Evolutionary conservation across 306 rosid species (phyloP).

Genomic region (Dalbergia oliveri): DNA sequence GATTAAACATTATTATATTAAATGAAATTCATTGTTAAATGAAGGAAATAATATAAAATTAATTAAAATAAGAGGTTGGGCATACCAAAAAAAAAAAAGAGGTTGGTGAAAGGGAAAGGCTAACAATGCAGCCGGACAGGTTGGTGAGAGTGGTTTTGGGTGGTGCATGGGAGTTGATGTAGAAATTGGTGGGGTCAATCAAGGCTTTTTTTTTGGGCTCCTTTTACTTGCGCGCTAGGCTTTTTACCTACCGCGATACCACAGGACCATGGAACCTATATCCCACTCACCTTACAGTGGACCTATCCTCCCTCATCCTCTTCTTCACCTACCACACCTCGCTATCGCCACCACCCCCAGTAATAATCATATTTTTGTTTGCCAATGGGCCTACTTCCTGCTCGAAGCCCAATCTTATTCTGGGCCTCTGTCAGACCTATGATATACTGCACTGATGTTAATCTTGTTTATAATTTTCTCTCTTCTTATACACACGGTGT

Average conservation of each 20-base stretch:
- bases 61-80: too few species aligned
- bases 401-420: not conserved
- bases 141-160: slow-evolving; percentile 38
- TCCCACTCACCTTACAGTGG: not conserved
- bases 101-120: too few species aligned
- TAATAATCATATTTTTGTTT: too few species aligned
- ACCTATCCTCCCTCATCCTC: not conserved
- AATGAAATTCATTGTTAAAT: too few species aligned
- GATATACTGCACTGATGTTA: too few species aligned
- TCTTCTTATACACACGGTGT: too few species aligned
- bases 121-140: too few species aligned
- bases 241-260: not conserved
- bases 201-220: not conserved
- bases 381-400: not conserved
- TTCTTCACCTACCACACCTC: slow-evolving; percentile 23
- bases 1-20: too few species aligned
- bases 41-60: too few species aligned
- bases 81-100: too few species aligned
- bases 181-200: not conserved
- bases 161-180: not conserved
- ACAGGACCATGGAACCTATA: not conserved
- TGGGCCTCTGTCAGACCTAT: not conserved
- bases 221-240: not conserved
- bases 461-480: too few species aligned
- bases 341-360: not conserved